Evolutionary conservation across 2,329 filamentous ascomycete genomes (phyloP), one percentile per base, ranked within the genome.

Genomic region (Fusarium sp.): DNA sequence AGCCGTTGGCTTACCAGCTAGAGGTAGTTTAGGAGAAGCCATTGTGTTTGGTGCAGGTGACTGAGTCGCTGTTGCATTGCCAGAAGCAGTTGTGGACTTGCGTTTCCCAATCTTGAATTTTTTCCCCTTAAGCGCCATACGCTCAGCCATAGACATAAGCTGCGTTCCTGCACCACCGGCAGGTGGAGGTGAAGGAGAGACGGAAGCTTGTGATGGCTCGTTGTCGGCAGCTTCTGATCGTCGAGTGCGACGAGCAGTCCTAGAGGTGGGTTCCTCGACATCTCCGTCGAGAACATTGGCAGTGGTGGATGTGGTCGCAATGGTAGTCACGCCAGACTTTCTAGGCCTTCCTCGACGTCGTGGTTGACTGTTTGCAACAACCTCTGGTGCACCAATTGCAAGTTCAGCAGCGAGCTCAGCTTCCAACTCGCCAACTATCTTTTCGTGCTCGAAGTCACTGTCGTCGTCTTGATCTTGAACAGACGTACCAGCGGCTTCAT

Each of bases 131-230:
- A 86, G 77, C 33, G 82, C 84, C 80, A 87, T 83, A n/a, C 85
- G 81, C 68, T 88, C 86, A 37, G 82, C 81, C 83, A 89, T 83
- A 7, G 86, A 88, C 78, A 88, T 79, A 47, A 84, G 81, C 13
- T 78, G 75, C 71, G 72, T 63, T 35, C 60, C 63, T 17, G 73
- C 56, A 14, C 57, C 41, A 14, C 51, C 41, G 14, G 39, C 58
- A 24, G 55, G 52, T 24, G 59, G 19, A 6, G 50, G 48, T 15
- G 50, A 51, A 14, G 52, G 44, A 30, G 49, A 64, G 22, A 33
- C 22, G n/a, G 63, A 37, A 20, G 56, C 40, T 10, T 57, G 28
- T 32, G 53, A 43, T 14, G 48, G 46, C 22, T 53, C 43, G 22
- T 57, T 35, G 22, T 56, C 33, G 56, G 52, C 39, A 37, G 51